Conservation (phyloP, 78 protist genomes). For the Neovahlkampfia damariscottae region DNA sequence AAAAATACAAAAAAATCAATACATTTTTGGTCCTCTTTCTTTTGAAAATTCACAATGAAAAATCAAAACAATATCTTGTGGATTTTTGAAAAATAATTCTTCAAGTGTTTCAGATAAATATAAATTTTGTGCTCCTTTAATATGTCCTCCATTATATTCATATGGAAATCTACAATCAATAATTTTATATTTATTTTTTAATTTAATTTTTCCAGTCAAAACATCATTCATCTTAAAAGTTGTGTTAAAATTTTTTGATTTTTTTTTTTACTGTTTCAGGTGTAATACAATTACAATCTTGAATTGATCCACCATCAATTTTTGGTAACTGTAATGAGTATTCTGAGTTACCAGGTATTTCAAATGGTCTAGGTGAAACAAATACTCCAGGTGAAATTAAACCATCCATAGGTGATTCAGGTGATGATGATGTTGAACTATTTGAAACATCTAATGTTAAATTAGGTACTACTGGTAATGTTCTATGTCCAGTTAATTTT, state of each 20-base stretch:
- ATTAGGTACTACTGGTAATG: too few relatives aligned
- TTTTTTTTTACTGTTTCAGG: neutral
- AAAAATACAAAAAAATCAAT: too few relatives aligned
- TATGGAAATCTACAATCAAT: slow-evolving; percentile 56
- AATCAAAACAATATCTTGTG: slow-evolving; percentile 27
- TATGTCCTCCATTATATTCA: slow-evolving; percentile 65
- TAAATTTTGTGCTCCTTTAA: slow-evolving; percentile 48
- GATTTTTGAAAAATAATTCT: slow-evolving; percentile 8
- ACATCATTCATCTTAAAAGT: neutral
- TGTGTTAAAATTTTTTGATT: neutral
- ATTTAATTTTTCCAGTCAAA: neutral
- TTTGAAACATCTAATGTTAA: too few relatives aligned
- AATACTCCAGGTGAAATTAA: neutral
- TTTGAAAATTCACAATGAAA: slow-evolving; percentile 70
- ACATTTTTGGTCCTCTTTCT: slow-evolving; percentile 48
- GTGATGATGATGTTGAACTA: too few relatives aligned
- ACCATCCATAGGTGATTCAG: neutral
- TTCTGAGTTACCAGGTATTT: neutral
- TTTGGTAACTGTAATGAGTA: neutral
- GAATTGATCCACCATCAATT: neutral
- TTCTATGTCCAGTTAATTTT: too few relatives aligned
- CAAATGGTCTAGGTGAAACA: neutral
- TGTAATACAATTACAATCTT: neutral
- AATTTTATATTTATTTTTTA: neutral
- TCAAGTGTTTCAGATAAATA: neutral